Evolutionary conservation across 2,329 filamentous ascomycete species (phyloP).

Genomic region (Sporothrix luriei): DNA sequence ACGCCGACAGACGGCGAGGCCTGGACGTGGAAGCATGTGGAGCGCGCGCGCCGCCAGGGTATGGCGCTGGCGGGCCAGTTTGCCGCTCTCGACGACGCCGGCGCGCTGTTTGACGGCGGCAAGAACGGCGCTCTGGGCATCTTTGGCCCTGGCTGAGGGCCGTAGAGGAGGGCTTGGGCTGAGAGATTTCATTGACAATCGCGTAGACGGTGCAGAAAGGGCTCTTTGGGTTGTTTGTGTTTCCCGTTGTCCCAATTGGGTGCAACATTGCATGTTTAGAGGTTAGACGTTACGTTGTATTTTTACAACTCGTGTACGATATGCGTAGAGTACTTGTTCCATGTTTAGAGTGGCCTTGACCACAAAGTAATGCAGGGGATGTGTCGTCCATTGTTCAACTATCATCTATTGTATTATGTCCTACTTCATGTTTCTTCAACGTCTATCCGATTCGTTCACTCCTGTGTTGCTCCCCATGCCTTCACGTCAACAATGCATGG

Average conservation of each 20-base stretch:
- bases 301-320: not conserved
- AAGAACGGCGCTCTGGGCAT: constrained; percentile 55
- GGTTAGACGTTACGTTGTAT: not conserved
- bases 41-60: constrained; percentile 58
- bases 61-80: constrained; percentile 60
- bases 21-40: constrained; percentile 63
- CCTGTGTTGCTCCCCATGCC: not conserved
- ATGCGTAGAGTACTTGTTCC: too few species aligned
- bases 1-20: constrained; percentile 42
- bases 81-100: constrained; percentile 58
- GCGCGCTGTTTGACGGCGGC: constrained; percentile 57
- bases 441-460: not conserved
- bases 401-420: constrained; percentile 8
- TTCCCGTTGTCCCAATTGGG: too few species aligned
- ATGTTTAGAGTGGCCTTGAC: not conserved
- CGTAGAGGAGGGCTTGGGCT: not conserved
- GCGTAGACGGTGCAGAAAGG: too few species aligned
- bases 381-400: not conserved
- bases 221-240: too few species aligned
- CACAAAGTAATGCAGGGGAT: not conserved
- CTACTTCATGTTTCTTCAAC: not conserved
- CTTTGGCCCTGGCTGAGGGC: constrained; percentile 43
- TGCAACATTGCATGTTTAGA: constrained; percentile 4
- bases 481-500: not conserved
- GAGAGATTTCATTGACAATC: too few species aligned